phyloP scores from a whole-genome alignment of 345 rosid genomes.

The Nephelium lappaceum region DNA sequence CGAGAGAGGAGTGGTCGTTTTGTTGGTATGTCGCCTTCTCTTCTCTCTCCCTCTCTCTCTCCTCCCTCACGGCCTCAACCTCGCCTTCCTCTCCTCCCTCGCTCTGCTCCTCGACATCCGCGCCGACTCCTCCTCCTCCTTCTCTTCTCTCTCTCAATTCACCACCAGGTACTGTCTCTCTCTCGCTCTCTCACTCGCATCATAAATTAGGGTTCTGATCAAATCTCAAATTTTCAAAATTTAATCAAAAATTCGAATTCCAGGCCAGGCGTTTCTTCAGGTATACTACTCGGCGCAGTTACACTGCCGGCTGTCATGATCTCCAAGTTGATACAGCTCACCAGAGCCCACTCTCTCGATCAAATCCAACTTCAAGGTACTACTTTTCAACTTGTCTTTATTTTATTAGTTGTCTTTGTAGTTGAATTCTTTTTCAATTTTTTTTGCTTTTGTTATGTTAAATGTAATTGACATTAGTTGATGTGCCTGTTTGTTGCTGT shows the following conservation, averaged over 20 bases:
- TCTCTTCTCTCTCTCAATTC: constrained; percentile 37
- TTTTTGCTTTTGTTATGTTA: not conserved
- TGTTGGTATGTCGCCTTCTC: constrained; percentile 55
- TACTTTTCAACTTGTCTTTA: not conserved
- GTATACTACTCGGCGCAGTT: constrained; percentile 80
- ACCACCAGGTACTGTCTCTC: constrained; percentile 48
- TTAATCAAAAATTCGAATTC: not conserved
- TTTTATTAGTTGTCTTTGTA: not conserved
- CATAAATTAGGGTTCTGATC: not conserved
- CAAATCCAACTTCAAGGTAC: constrained; percentile 62
- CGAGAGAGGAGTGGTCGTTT: constrained; percentile 77
- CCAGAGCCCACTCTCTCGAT: constrained; percentile 57
- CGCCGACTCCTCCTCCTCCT: constrained; percentile 45
- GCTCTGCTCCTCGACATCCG: constrained; percentile 70
- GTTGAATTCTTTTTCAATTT: not conserved
- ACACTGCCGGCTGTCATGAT: constrained; percentile 80
- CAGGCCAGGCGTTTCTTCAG: constrained; percentile 89
- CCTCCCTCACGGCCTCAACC: constrained; percentile 66
- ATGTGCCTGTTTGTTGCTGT: constrained; percentile 9
- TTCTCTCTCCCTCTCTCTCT: constrained; percentile 64
- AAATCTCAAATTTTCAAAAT: not conserved
- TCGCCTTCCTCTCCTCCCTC: constrained; percentile 54
- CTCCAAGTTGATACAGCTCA: constrained; percentile 72
- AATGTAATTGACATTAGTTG: constrained; percentile 5
- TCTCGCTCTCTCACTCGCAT: too few relatives aligned